Conservation (phyloP, 1,284 basidiomycete species). For the Ganoderma multipileum region DNA sequence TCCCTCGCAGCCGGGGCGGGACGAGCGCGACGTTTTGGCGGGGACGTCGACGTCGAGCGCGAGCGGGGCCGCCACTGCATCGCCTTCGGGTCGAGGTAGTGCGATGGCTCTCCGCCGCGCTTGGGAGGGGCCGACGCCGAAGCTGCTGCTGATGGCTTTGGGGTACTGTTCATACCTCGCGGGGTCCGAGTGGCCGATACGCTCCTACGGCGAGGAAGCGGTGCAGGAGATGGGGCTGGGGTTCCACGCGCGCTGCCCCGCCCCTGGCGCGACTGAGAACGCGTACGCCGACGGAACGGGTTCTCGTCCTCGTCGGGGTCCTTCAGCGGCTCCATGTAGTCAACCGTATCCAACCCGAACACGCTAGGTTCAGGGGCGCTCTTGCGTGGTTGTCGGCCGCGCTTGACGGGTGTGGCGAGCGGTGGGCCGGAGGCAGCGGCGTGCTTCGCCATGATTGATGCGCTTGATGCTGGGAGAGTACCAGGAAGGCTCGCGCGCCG, state of each 20-base stretch:
- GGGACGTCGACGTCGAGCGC: slow-evolving; percentile 9
- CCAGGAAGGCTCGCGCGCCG: neutral
- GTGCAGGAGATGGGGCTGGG: neutral
- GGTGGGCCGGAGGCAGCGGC: neutral
- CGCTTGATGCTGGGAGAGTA: slow-evolving; percentile 3
- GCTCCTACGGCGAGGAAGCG: neutral
- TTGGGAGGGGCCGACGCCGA: neutral
- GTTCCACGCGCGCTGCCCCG: neutral
- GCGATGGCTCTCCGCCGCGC: neutral
- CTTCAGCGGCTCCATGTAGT: slow-evolving; percentile 25
- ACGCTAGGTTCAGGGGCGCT: slow-evolving; percentile 17
- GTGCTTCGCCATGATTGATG: neutral
- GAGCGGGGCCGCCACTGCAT: slow-evolving; percentile 22
- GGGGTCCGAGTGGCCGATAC: neutral
- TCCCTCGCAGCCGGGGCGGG: neutral
- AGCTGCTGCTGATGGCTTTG: neutral
- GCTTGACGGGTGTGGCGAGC: slow-evolving; percentile 15
- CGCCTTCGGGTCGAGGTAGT: slow-evolving; percentile 25
- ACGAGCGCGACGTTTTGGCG: neutral
- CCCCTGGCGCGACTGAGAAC: neutral
- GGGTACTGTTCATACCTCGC: slow-evolving; percentile 8
- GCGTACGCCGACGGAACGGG: neutral
- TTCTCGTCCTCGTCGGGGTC: slow-evolving; percentile 14
- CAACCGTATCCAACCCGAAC: slow-evolving; percentile 9
- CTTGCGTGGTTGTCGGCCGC: slow-evolving; percentile 23